A percentile compares a stretch with the other conserved stretches of the same genome.
phyloP scores from a whole-genome alignment of 768 basidiomycete species.

The Multifurca ochricompacta region DNA sequence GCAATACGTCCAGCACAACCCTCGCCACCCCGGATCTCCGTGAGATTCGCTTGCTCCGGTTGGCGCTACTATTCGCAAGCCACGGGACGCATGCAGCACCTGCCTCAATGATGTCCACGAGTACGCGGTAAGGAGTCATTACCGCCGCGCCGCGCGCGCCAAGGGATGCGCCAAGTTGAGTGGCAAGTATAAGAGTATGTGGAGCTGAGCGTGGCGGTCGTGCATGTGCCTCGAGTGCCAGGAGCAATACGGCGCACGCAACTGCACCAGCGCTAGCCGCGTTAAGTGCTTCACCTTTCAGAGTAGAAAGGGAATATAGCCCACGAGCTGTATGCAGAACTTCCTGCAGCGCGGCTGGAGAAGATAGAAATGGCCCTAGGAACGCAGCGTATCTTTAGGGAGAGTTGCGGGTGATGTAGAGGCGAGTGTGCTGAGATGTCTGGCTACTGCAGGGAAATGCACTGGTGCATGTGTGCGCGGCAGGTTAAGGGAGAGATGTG shows the following conservation, averaged over 20 bases:
- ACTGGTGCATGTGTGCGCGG: conserved; percentile 5
- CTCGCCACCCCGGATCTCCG: conserved; percentile 60
- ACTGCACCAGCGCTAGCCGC: not conserved
- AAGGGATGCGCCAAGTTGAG: conserved; percentile 39
- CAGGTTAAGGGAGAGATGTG: conserved; percentile 15
- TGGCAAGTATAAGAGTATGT: conserved; percentile 24
- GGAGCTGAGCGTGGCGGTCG: conserved; percentile 25
- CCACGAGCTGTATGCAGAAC: conserved; percentile 37
- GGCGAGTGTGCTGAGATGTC: conserved; percentile 31
- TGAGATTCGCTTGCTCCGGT: conserved; percentile 33
- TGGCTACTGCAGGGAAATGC: conserved; percentile 26
- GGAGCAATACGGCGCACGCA: conserved; percentile 62
- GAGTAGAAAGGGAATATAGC: conserved; percentile 36
- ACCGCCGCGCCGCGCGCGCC: conserved; percentile 50
- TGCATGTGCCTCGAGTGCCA: conserved; percentile 62
- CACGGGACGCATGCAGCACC: conserved; percentile 66
- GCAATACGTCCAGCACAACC: conserved; percentile 61
- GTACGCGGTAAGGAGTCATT: conserved; percentile 59
- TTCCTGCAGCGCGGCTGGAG: conserved; percentile 27
- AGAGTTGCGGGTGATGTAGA: conserved; percentile 31
- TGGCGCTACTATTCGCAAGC: conserved; percentile 45
- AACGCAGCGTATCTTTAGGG: conserved; percentile 7
- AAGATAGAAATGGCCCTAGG: conserved; percentile 1
- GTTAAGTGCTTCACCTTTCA: conserved; percentile 25
- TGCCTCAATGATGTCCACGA: conserved; percentile 52